Conservation (phyloP, 768 basidiomycete genomes). For the button mushroom (Agaricus bisporus) region DNA sequence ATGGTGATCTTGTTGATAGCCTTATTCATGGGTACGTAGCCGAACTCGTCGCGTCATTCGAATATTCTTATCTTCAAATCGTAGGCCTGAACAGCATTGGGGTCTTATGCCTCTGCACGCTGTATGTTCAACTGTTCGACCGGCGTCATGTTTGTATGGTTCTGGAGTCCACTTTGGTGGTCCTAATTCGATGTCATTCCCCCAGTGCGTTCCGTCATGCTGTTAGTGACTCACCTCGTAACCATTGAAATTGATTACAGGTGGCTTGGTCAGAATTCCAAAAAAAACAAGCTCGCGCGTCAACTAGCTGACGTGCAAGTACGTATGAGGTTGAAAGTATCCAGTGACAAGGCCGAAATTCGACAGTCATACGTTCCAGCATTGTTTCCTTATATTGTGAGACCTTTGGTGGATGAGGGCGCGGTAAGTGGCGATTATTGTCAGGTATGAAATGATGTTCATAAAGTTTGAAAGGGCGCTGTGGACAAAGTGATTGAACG, state of each 20-base stretch:
- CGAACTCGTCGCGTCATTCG: background rate
- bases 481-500: constrained; percentile 76
- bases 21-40: constrained; percentile 81
- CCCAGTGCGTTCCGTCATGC: too few relatives aligned
- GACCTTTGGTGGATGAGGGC: constrained; percentile 70
- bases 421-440: constrained; percentile 44
- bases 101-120: constrained; percentile 91
- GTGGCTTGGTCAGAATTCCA: constrained; percentile 98
- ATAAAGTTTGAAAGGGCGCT: constrained; percentile 45
- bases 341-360: constrained; percentile 86
- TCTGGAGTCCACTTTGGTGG: too few relatives aligned
- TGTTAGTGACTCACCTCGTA: too few relatives aligned
- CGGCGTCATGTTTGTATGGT: constrained; percentile 85
- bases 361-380: constrained; percentile 88
- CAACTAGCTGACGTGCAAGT: constrained; percentile 89
- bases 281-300: constrained; percentile 73
- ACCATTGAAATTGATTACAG: too few relatives aligned
- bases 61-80: constrained; percentile 6
- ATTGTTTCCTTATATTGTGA: constrained; percentile 75
- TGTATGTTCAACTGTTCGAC: constrained; percentile 82
- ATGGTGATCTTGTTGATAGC: constrained; percentile 88
- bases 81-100: constrained; percentile 93
- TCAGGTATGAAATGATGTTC: background rate
- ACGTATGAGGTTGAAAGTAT: constrained; percentile 91
- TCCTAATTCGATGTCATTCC: too few relatives aligned